These are phyloP conservation scores for Cystobasidium ongulense DNA, from an alignment of 768 basidiomycete genomes.

Conservation along the genomic window DNA sequence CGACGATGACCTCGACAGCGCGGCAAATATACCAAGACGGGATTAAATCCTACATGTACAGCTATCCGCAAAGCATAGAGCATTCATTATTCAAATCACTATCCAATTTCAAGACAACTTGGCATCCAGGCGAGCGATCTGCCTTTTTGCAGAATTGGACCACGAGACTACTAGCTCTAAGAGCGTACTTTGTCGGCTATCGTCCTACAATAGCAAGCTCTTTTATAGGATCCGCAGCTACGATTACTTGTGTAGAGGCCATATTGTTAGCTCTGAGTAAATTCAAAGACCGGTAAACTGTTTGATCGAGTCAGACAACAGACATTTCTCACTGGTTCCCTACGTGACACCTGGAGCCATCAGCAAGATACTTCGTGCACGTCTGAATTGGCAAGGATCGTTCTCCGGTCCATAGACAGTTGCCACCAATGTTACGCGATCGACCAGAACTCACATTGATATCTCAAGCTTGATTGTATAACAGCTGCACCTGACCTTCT, in stretches of 20 bases:
- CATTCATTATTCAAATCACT: not conserved
- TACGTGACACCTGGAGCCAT: no score
- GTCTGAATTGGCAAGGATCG: no score
- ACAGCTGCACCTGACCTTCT: no score
- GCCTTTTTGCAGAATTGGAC: slow-evolving; percentile 19
- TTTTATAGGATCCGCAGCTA: slow-evolving; percentile 28
- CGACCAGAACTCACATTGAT: no score
- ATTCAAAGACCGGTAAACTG: not conserved
- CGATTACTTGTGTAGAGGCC: slow-evolving; percentile 24
- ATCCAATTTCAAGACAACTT: slow-evolving; percentile 4
- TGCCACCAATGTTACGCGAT: no score
- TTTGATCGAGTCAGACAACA: no score
- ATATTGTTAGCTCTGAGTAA: slow-evolving; percentile 1
- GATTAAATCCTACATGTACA: slow-evolving; percentile 10
- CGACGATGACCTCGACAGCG: not conserved
- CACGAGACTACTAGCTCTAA: slow-evolving; percentile 3
- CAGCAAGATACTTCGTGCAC: no score
- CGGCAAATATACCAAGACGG: slow-evolving; percentile 18
- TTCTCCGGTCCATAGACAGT: no score
- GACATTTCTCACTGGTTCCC: no score
- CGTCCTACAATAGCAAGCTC: slow-evolving; percentile 22
- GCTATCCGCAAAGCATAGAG: slow-evolving; percentile 16
- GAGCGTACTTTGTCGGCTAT: slow-evolving; percentile 27
- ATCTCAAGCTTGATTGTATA: no score
- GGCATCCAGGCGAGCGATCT: slow-evolving; percentile 26